Conservation (phyloP, 1,139 yeast genomes). For the Lodderomyces margitis region DNA sequence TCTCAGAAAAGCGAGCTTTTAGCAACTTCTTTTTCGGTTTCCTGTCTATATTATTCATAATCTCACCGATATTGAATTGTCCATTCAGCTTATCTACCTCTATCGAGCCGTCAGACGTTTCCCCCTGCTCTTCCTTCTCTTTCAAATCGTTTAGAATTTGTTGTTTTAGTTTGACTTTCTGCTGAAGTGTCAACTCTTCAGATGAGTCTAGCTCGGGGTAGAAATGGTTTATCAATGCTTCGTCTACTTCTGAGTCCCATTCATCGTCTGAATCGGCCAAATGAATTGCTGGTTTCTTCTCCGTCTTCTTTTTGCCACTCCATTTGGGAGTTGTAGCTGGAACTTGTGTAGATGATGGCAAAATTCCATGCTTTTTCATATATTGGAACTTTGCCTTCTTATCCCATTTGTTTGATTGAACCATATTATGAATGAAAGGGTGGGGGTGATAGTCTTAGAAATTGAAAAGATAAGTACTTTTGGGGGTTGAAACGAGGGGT, state of each 20-base stretch:
- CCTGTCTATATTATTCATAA: constrained; percentile 22
- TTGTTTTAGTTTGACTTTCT: constrained; percentile 35
- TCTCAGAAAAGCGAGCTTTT: constrained; percentile 29
- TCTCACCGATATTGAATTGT: constrained; percentile 24
- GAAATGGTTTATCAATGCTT: constrained; percentile 40
- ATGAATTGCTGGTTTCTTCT: constrained; percentile 16
- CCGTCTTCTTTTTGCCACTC: constrained; percentile 31
- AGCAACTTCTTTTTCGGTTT: constrained; percentile 30
- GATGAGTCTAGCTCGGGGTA: constrained; percentile 40
- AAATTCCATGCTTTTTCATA: constrained; percentile 40
- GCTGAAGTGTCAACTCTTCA: constrained; percentile 31
- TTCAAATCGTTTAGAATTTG: constrained; percentile 35
- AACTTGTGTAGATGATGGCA: constrained; percentile 7
- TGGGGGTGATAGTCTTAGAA: background rate
- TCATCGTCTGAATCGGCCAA: constrained; percentile 37
- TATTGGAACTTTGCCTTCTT: constrained; percentile 41
- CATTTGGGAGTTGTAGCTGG: constrained; percentile 28
- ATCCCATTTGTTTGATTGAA: constrained; percentile 34
- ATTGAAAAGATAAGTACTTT: background rate
- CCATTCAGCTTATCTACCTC: constrained; percentile 13
- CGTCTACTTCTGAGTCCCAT: constrained; percentile 47
- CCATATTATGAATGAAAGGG: background rate
- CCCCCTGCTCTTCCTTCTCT: constrained; percentile 16
- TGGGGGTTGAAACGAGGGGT: too few relatives aligned
- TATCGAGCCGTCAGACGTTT: constrained; percentile 6